Evolutionary conservation across 2,329 filamentous ascomycete species (phyloP).

Genomic region (Fusarium chlamydosporum): DNA sequence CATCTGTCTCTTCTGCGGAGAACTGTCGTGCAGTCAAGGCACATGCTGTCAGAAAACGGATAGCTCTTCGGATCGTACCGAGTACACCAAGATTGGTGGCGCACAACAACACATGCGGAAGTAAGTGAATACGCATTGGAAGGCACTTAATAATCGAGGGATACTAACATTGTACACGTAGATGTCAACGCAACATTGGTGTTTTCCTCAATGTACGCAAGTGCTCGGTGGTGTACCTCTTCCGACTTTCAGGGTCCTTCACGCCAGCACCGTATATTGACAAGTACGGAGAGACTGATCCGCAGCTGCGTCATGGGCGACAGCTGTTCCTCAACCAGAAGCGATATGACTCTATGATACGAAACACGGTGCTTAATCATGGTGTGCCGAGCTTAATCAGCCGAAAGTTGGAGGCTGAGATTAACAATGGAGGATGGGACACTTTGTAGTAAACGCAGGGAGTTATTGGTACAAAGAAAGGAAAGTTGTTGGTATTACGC

Average conservation of each 20-base stretch:
- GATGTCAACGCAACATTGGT: constrained; percentile 91
- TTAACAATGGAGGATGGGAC: constrained; percentile 98
- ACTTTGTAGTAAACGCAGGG: constrained; percentile 60
- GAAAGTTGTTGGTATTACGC: background rate
- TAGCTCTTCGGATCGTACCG: constrained; percentile 58
- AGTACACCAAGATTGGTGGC: constrained; percentile 75
- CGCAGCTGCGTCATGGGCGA: constrained; percentile 87
- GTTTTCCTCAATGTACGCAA: constrained; percentile 97
- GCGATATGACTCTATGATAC: constrained; percentile 88
- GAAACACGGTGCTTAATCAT: constrained; percentile 88
- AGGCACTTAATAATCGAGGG: background rate
- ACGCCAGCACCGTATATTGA: constrained; percentile 93
- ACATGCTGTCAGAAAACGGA: constrained; percentile 86
- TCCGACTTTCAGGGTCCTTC: constrained; percentile 85
- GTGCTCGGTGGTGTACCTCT: constrained; percentile 90
- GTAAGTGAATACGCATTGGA: constrained; percentile 65
- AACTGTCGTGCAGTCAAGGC: constrained; percentile 96
- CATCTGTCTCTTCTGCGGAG: constrained; percentile 94
- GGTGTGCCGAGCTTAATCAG: constrained; percentile 91
- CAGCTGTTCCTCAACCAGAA: constrained; percentile 95
- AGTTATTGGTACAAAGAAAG: constrained; percentile 11
- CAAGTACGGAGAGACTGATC: constrained; percentile 94
- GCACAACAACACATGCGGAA: constrained; percentile 91
- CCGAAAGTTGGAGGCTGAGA: constrained; percentile 90
- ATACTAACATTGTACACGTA: constrained; percentile 56